phyloP scores from a whole-genome alignment of 2,329 filamentous ascomycete genomes.

The Talaromyces sp. region DNA sequence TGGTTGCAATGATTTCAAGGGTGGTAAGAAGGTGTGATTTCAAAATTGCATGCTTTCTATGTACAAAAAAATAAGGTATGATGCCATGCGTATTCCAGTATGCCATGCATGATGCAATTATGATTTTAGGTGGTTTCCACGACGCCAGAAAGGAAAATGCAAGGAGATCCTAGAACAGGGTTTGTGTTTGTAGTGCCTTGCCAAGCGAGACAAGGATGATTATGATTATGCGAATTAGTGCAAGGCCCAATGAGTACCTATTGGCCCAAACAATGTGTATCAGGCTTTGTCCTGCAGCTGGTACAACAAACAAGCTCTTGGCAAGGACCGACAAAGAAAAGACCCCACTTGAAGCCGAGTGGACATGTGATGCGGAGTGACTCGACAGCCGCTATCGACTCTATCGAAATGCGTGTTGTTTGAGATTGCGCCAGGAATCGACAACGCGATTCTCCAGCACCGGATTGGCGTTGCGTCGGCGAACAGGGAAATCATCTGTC shows the following conservation, averaged over 20 bases:
- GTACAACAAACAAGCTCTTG: slow-evolving; percentile 3
- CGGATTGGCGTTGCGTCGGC: slow-evolving; percentile 31
- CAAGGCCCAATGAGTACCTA: not conserved
- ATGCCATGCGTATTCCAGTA: slow-evolving; percentile 9
- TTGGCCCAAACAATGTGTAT: not conserved
- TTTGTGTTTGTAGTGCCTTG: slow-evolving; percentile 2
- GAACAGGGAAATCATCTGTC: slow-evolving; percentile 36
- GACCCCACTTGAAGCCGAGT: too few relatives aligned
- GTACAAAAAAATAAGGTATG: slow-evolving; percentile 6
- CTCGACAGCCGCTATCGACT: not conserved
- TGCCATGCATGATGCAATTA: slow-evolving; percentile 7
- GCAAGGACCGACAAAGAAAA: not conserved
- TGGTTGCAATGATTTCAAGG: too few relatives aligned
- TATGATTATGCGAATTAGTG: slow-evolving; percentile 24
- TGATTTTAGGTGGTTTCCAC: slow-evolving; percentile 2
- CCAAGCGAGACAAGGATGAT: slow-evolving; percentile 12
- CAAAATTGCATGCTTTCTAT: slow-evolving; percentile 3
- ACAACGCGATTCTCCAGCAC: slow-evolving; percentile 37
- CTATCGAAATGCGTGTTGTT: slow-evolving; percentile 37
- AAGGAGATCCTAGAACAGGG: slow-evolving; percentile 3
- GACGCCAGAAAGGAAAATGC: slow-evolving; percentile 22
- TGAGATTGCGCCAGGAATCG: slow-evolving; percentile 39
- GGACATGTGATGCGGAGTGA: too few relatives aligned
- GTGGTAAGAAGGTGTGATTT: too few relatives aligned
- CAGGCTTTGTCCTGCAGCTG: not conserved